Evolutionary conservation across 2,329 filamentous ascomycete genomes (phyloP), one percentile per base, ranked within the genome.

Genomic region (Alternaria novae-zelandiae): DNA sequence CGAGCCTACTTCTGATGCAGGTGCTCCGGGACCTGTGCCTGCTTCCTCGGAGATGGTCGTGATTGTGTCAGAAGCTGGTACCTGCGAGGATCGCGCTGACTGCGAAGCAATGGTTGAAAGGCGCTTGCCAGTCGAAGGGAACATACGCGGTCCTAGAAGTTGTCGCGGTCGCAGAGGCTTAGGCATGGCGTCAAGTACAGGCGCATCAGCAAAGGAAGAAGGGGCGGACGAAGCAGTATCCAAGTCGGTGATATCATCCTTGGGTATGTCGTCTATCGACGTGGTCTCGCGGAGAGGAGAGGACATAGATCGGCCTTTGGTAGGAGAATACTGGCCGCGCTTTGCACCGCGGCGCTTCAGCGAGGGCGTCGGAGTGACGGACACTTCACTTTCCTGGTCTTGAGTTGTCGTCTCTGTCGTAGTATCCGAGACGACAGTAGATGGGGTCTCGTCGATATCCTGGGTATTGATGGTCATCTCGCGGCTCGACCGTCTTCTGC

Each of bases 81-180:
- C 70, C 43, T 72, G 69, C 12, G 74, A 74, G n/a, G 67, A 66
- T 45, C 75, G 68, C 28, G 75, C 65, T 67, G 71, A 66, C 64
- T 76, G 69, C 61, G 87, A 89, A 8, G 82, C 85, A 63, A 89
- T 88, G 0, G 87, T 88, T 8, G 87, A 88, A 3, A 89, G 79
- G 63, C 82, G 81, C 68, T 86, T 82, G n/a, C 86, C 86, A 26
- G 83, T 86, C 11, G 82, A 83, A 4, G 87, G 86, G 66, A 86
- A 85, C 9, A 79, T 79, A 55, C 82, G 80, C 66, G 80, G 82
- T 21, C 80, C 78, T 28, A 78, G 76, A 30, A 83, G 71, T 69
- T 62, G 82, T 21, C 72, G 73, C n/a, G 73, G 71, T 57, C 67
- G 68, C 21, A 76, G 72, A 59, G 68, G 70, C 56, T 72, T 73